Base-by-base conservation (phyloP, 1,284 basidiomycete species). In the Fistulinella staudtii region DNA sequence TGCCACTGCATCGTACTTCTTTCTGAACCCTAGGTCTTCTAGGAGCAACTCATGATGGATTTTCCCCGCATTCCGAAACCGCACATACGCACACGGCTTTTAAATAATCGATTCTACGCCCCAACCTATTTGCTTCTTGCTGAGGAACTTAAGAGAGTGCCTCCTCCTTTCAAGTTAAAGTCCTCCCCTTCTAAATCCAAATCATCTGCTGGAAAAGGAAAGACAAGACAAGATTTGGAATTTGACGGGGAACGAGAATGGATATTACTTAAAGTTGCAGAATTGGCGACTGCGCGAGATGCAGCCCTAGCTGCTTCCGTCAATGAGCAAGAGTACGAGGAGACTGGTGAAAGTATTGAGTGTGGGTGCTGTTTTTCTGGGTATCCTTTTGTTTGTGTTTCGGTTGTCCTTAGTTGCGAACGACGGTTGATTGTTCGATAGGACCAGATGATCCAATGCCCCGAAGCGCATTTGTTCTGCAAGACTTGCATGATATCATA, bases 401-500 rank as follows among this genome's bases (percentile, higher is more conserved):
- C 33, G 28, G 36, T 39, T 37, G 31, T 34, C 31, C 20, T 24
- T 28, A 15, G 25, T 27, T 36, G 7, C 10, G 3, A 39, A 24
- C 34, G 21, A 25, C 20, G 33, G 44, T 53, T 45, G 23, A 54
- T 30, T 14, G 27, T 29, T 22, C 39, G 24, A 18, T 55, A 92
- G 89, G 76, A 80, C 37, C 79, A 86, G 53, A 85, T 92, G 80
- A 73, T 88, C 3, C 87, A 93, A 64, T 93, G 92, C 54, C 80
- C 83, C 0, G 89, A 92, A 39, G 82, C 85, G 0, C 86, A 89
- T 59, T 70, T 85, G 5, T 89, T 89, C 64, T 89, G 86, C 60
- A 68, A 59, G 17, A 60, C 67, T 0, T 89, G 86, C 59, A 71
- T 83, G 55, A 71, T 61, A 0, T 61, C 64, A 1, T 76, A 76